A percentile compares a stretch with the other conserved stretches of the same genome.
phyloP scores from a whole-genome alignment of 306 rosid species.

The Trichosanthes truncata region DNA sequence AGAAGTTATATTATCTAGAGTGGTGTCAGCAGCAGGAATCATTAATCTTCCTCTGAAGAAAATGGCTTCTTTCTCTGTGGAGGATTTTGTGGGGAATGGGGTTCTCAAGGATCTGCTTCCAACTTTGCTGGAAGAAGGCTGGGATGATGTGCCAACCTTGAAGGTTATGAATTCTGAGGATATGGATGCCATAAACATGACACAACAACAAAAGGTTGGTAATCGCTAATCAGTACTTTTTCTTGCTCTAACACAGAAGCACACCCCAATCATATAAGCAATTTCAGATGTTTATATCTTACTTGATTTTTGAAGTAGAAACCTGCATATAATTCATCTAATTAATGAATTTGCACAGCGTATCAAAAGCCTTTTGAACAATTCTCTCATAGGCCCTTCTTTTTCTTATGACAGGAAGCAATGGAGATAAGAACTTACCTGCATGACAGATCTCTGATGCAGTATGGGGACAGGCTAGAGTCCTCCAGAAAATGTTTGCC shows the following conservation, averaged over 20 bases:
- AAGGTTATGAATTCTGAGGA: constrained; percentile 74
- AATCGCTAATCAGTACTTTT: neutral
- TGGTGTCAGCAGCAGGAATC: neutral
- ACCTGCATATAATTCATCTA: neutral
- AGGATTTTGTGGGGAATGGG: constrained; percentile 74
- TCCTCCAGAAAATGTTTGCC: constrained; percentile 31
- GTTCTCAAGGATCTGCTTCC: constrained; percentile 54
- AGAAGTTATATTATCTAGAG: neutral
- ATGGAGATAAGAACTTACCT: constrained; percentile 73
- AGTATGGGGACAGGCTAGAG: constrained; percentile 70
- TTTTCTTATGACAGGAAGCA: constrained; percentile 41
- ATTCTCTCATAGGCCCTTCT: neutral
- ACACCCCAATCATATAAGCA: neutral
- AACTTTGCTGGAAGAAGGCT: constrained; percentile 67
- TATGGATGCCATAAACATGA: constrained; percentile 67
- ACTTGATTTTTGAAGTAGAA: neutral
- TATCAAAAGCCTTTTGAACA: neutral
- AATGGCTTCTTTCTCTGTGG: constrained; percentile 84
- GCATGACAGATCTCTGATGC: constrained; percentile 70
- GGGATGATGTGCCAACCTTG: constrained; percentile 89
- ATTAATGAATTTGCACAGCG: neutral
- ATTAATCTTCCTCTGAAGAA: neutral
- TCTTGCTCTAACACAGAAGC: neutral
- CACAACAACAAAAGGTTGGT: constrained; percentile 60
- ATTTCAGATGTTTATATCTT: neutral